These are phyloP conservation scores for Talaromyces pinophilus DNA, from an alignment of 2,329 filamentous ascomycete genomes.

Conservation along the genomic window DNA sequence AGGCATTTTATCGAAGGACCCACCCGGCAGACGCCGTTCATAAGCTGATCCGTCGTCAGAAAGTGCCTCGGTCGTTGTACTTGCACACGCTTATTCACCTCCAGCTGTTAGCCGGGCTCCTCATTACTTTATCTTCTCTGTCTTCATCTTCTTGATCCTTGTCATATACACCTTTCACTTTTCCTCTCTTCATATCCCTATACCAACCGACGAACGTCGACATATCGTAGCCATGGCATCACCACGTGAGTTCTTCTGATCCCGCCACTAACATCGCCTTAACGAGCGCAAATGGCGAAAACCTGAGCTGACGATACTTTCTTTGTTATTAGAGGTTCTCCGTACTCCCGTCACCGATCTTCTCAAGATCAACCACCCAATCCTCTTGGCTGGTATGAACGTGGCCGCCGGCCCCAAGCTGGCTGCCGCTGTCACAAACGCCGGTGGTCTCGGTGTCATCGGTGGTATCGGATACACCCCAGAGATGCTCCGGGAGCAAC, in stretches of 20 bases:
- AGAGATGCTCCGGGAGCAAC: conserved; percentile 94
- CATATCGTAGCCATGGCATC: conserved; percentile 63
- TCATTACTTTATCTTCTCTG: conserved; percentile 1
- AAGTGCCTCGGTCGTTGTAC: conserved; percentile 14
- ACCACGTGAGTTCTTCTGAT: conserved; percentile 64
- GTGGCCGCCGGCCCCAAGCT: conserved; percentile 95
- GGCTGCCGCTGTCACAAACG: conserved; percentile 94
- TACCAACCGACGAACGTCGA: not conserved
- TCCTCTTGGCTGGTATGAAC: conserved; percentile 98
- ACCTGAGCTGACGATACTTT: conserved; percentile 28
- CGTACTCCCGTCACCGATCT: conserved; percentile 92
- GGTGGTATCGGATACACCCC: conserved; percentile 90
- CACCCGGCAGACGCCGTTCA: not conserved
- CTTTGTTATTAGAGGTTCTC: conserved; percentile 79
- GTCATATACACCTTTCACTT: not conserved
- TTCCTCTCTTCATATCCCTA: not conserved
- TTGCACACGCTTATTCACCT: not conserved
- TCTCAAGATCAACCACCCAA: conserved; percentile 94
- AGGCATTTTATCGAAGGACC: not conserved
- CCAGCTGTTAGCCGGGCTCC: conserved; percentile 2
- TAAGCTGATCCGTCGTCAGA: not conserved
- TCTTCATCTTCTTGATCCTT: conserved; percentile 4
- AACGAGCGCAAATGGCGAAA: not conserved
- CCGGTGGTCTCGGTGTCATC: conserved; percentile 93
- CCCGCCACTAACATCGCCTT: conserved; percentile 25